A percentile compares a stretch with the other conserved stretches of the same genome.
These are phyloP conservation scores for Rhizomucor pusillus DNA, from an alignment of 371 early-diverging fungal genomes.

Conservation along the genomic window DNA sequence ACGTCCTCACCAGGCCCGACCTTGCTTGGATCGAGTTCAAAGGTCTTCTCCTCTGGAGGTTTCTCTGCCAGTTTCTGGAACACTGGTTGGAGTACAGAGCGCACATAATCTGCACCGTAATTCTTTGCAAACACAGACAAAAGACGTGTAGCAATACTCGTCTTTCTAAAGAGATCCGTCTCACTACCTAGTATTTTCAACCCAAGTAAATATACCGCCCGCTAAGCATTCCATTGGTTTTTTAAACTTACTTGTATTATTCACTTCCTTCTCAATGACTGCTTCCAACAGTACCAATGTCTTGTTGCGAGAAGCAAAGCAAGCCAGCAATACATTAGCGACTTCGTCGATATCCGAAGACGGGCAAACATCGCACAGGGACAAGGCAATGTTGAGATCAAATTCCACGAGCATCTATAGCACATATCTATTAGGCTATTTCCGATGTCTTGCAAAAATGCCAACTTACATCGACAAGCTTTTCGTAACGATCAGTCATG, in stretches of 20 bases:
- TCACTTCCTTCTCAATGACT: slow-evolving; percentile 83
- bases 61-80: slow-evolving; percentile 56
- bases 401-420: slow-evolving; percentile 56
- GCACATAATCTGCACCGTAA: slow-evolving; percentile 83
- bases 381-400: slow-evolving; percentile 72
- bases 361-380: slow-evolving; percentile 85
- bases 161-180: slow-evolving; percentile 86
- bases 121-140: slow-evolving; percentile 80
- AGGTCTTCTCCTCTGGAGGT: slow-evolving; percentile 52
- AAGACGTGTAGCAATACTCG: slow-evolving; percentile 86
- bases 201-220: slow-evolving; percentile 2
- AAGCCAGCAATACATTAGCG: slow-evolving; percentile 70
- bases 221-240: too few relatives aligned
- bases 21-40: slow-evolving; percentile 84
- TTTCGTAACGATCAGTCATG: slow-evolving; percentile 72
- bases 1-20: slow-evolving; percentile 63
- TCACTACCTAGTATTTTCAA: slow-evolving; percentile 57
- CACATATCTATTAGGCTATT: background rate
- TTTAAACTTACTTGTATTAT: slow-evolving; percentile 66
- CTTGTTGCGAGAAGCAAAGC: slow-evolving; percentile 78
- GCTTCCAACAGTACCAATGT: slow-evolving; percentile 73
- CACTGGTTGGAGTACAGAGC: slow-evolving; percentile 74
- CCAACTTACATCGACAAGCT: slow-evolving; percentile 62
- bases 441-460: background rate
- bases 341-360: slow-evolving; percentile 87